phyloP scores from a whole-genome alignment of 805 yeast genomes.

The Saturnispora hagleri region DNA sequence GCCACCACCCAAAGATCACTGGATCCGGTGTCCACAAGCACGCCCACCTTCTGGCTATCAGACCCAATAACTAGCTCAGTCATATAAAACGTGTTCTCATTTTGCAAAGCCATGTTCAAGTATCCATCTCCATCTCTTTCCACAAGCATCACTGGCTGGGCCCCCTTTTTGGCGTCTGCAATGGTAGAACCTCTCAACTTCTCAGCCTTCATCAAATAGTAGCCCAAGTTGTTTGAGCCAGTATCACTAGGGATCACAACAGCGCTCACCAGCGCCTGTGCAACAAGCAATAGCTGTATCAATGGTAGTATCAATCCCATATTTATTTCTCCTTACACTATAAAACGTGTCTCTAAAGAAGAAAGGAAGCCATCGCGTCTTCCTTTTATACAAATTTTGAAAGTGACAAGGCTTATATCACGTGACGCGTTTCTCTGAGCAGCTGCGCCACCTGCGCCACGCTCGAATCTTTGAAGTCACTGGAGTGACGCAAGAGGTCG shows the following conservation, averaged over 20 bases:
- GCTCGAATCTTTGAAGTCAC: slow-evolving; percentile 40
- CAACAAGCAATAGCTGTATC: neutral
- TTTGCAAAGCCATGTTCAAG: slow-evolving; percentile 28
- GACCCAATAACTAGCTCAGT: slow-evolving; percentile 46
- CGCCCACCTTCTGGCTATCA: slow-evolving; percentile 42
- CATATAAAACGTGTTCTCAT: slow-evolving; percentile 36
- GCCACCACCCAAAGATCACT: slow-evolving; percentile 63
- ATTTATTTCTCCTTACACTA: neutral
- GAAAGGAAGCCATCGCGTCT: neutral
- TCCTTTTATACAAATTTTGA: neutral
- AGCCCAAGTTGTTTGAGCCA: slow-evolving; percentile 3
- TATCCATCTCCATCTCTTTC: slow-evolving; percentile 21
- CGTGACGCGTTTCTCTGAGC: slow-evolving; percentile 4
- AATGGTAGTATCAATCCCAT: neutral
- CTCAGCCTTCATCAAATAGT: slow-evolving; percentile 16
- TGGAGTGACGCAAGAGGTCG: slow-evolving; percentile 49
- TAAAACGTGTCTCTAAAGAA: neutral
- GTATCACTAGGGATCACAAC: neutral
- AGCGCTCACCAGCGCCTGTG: neutral
- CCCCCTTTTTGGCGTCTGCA: slow-evolving; percentile 7
- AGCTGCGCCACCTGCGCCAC: slow-evolving; percentile 16
- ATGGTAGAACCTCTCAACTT: slow-evolving; percentile 11
- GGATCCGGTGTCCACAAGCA: slow-evolving; percentile 67
- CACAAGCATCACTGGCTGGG: slow-evolving; percentile 16
- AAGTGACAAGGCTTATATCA: neutral